phyloP scores from a whole-genome alignment of 129 eudicot genomes.

The Lactuca saligna region DNA sequence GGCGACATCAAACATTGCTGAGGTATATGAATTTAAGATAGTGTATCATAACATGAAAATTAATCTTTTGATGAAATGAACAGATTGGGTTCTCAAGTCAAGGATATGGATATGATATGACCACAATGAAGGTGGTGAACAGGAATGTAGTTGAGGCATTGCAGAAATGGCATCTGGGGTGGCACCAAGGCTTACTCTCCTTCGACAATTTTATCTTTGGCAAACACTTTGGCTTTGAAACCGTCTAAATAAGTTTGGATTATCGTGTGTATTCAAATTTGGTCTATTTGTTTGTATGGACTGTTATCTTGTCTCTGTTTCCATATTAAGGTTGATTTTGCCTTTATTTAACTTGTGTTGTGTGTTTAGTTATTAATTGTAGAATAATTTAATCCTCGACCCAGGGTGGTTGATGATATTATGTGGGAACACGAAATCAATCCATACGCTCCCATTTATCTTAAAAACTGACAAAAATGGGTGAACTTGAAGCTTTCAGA shows the following conservation, averaged over 20 bases:
- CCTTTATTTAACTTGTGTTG: neutral
- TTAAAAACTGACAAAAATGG: too few relatives aligned
- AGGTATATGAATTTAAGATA: constrained; percentile 40
- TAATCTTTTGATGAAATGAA: neutral
- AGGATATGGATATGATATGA: constrained; percentile 50
- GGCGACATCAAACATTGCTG: constrained; percentile 47
- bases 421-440: too few relatives aligned
- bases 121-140: constrained; percentile 65
- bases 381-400: too few relatives aligned
- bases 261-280: constrained; percentile 7
- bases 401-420: too few relatives aligned
- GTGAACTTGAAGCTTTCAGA: too few relatives aligned
- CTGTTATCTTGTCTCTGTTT: constrained; percentile 1
- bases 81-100: constrained; percentile 59
- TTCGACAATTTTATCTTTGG: constrained; percentile 66
- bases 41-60: too few relatives aligned
- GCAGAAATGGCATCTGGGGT: constrained; percentile 83
- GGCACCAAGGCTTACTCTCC: constrained; percentile 75
- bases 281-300: neutral
- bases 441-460: too few relatives aligned
- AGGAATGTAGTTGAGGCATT: constrained; percentile 74
- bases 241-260: constrained; percentile 44
- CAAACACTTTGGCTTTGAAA: constrained; percentile 47
- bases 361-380: too few relatives aligned
- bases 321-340: neutral